Conservation (phyloP, 75 land plant genomes). For the Picea sitchensis region DNA sequence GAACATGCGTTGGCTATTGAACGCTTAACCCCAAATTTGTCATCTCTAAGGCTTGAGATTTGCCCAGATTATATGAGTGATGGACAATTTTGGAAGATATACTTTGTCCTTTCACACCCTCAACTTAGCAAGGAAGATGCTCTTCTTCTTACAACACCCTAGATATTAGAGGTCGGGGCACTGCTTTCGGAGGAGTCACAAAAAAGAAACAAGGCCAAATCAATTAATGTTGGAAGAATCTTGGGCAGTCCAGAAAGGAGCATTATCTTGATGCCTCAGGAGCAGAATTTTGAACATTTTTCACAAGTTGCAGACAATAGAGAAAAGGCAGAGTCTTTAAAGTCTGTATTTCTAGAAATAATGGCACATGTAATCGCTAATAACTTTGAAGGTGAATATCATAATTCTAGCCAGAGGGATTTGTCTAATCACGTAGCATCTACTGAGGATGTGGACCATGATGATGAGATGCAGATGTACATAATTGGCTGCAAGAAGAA, state of each 20-base stretch:
- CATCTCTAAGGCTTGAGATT: too few relatives aligned
- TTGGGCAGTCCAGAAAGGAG: not conserved
- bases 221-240: conserved; percentile 17
- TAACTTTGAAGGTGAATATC: conserved; percentile 17
- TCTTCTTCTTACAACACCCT: too few relatives aligned
- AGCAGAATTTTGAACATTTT: not conserved
- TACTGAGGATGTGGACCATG: not conserved
- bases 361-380: not conserved
- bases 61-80: too few relatives aligned
- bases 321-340: conserved; percentile 5
- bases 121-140: too few relatives aligned
- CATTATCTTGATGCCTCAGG: not conserved
- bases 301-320: not conserved
- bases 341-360: conserved; percentile 16
- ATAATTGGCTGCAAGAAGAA: too few relatives aligned
- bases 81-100: too few relatives aligned
- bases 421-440: conserved; percentile 12
- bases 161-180: conserved; percentile 63
- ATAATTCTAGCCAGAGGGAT: conserved; percentile 19
- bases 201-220: conserved; percentile 32
- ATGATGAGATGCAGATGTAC: too few relatives aligned
- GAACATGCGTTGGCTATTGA: too few relatives aligned
- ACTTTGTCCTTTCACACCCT: too few relatives aligned
- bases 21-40: too few relatives aligned
- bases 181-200: conserved; percentile 58